Evolutionary conservation across 257 asterid genomes (phyloP).

Genomic region (Linderniella brevidens): DNA sequence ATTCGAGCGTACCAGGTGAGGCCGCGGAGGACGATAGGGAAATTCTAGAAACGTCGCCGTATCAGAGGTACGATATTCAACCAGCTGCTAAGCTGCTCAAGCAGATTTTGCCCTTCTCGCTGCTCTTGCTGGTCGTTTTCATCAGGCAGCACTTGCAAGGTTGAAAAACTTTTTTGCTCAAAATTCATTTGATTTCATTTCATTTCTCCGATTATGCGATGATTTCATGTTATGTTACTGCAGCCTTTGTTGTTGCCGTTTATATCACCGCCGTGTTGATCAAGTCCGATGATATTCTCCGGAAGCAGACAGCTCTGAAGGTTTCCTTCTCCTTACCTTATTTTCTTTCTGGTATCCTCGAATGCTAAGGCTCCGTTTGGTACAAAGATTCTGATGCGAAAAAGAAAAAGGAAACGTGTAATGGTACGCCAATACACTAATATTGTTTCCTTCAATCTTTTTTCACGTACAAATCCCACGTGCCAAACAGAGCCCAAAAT

Average conservation of each 20-base stretch:
- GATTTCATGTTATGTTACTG: too few species aligned
- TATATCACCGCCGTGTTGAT: constrained; percentile 56
- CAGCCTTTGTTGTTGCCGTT: constrained; percentile 55
- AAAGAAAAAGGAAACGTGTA: too few species aligned
- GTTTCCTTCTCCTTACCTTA: constrained; percentile 15
- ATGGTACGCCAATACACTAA: too few species aligned
- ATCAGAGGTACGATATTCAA: constrained; percentile 65
- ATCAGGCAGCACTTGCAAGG: constrained; percentile 76
- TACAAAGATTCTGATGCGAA: too few species aligned
- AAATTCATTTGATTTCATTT: not conserved
- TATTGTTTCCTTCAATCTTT: too few species aligned
- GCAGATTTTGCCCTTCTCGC: constrained; percentile 61
- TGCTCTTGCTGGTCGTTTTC: constrained; percentile 54
- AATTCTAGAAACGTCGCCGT: constrained; percentile 30
- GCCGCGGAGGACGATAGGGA: constrained; percentile 7
- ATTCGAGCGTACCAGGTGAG: constrained; percentile 8
- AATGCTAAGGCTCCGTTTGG: too few species aligned
- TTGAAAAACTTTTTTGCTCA: constrained; percentile 5
- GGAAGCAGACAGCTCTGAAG: constrained; percentile 84
- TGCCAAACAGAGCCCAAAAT: too few species aligned
- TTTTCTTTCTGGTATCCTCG: too few species aligned
- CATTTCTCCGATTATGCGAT: not conserved
- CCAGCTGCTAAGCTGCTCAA: constrained; percentile 61
- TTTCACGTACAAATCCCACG: too few species aligned
- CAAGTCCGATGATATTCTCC: constrained; percentile 66